phyloP scores from a whole-genome alignment of 768 basidiomycete species.

The Fistulinella prunicolor region DNA sequence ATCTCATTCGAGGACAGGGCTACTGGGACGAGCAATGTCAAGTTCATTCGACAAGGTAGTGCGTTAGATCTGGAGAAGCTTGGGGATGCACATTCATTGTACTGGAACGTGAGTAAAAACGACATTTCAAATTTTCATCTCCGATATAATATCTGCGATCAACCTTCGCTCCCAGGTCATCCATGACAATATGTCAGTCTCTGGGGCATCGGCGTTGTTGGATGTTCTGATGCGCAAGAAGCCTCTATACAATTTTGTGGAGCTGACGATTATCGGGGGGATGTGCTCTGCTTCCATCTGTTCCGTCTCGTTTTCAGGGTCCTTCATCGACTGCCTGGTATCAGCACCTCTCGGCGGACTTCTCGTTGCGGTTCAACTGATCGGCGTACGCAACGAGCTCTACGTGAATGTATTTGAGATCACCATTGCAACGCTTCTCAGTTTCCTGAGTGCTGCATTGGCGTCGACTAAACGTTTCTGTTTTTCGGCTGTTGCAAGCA shows the following conservation, averaged over 20 bases:
- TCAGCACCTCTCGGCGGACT: slow-evolving; percentile 74
- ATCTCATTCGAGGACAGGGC: slow-evolving; percentile 78
- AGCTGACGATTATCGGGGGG: slow-evolving; percentile 69
- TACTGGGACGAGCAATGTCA: slow-evolving; percentile 79
- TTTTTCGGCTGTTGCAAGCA: slow-evolving; percentile 76
- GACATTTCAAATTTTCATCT: no score
- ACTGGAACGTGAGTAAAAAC: slow-evolving; percentile 61
- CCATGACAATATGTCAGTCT: slow-evolving; percentile 76
- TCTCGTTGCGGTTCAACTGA: slow-evolving; percentile 67
- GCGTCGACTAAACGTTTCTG: slow-evolving; percentile 69
- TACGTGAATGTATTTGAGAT: slow-evolving; percentile 84
- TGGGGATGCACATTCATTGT: slow-evolving; percentile 62
- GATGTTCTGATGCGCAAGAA: slow-evolving; percentile 68
- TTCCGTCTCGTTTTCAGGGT: slow-evolving; percentile 67
- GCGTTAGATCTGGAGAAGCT: slow-evolving; percentile 78
- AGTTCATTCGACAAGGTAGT: slow-evolving; percentile 70
- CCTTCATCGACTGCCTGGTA: slow-evolving; percentile 72
- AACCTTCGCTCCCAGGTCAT: slow-evolving; percentile 52
- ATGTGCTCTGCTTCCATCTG: slow-evolving; percentile 76
- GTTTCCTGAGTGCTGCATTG: slow-evolving; percentile 75
- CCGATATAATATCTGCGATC: background rate
- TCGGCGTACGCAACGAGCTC: slow-evolving; percentile 71
- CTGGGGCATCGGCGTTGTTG: slow-evolving; percentile 66
- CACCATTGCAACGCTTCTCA: slow-evolving; percentile 73
- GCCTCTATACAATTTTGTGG: slow-evolving; percentile 58